Conservation (phyloP, 1,284 basidiomycete species). For the Xerocomus cyaneibrunnescens region DNA sequence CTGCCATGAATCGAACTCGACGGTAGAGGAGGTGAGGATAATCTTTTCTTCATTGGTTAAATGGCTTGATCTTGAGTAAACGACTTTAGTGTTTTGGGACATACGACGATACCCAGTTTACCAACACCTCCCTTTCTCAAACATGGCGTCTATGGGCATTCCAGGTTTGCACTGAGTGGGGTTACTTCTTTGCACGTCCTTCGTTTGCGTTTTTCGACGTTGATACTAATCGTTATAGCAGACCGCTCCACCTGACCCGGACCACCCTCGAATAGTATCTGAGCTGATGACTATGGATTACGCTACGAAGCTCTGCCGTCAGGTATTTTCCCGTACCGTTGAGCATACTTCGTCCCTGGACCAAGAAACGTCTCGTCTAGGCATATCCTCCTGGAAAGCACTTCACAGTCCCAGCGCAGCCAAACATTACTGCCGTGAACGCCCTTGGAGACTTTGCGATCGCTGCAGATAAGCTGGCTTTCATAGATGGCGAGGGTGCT, state of each 20-base stretch:
- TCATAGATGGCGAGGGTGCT: constrained; percentile 81
- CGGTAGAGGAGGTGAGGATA: constrained; percentile 58
- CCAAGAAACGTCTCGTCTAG: constrained; percentile 32
- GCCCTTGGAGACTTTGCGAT: constrained; percentile 74
- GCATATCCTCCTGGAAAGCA: constrained; percentile 81
- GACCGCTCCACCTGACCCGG: constrained; percentile 66
- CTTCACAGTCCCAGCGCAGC: constrained; percentile 68
- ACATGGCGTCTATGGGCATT: constrained; percentile 88
- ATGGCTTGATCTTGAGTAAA: constrained; percentile 1
- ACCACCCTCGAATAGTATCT: constrained; percentile 73
- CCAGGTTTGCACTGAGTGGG: constrained; percentile 94
- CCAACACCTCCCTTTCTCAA: constrained; percentile 59
- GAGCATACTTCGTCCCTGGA: background rate
- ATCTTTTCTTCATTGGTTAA: background rate
- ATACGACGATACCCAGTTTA: constrained; percentile 66
- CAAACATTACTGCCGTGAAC: constrained; percentile 83
- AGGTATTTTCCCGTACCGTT: constrained; percentile 40
- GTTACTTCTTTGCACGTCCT: constrained; percentile 72
- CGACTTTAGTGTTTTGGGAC: constrained; percentile 80
- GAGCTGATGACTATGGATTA: constrained; percentile 74
- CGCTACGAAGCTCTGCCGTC: constrained; percentile 77
- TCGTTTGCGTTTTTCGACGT: constrained; percentile 8
- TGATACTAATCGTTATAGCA: constrained; percentile 28
- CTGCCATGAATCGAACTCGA: constrained; percentile 50
- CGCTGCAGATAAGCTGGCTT: constrained; percentile 74